phyloP scores from a whole-genome alignment of 768 basidiomycete genomes.

The Dentipellis sp. region DNA sequence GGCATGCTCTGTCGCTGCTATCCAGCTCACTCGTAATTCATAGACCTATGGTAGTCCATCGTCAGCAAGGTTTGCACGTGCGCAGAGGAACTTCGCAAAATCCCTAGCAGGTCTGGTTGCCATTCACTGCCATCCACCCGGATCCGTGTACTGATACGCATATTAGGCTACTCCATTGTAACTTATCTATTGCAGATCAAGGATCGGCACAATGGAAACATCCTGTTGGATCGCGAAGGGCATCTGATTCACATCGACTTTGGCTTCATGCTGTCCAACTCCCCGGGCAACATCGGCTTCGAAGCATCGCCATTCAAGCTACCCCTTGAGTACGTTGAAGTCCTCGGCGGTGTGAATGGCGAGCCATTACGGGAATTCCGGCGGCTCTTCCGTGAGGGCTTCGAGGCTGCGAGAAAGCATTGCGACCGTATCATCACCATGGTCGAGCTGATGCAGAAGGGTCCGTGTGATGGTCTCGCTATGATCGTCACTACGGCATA shows the following conservation, averaged over 20 bases:
- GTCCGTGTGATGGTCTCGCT: constrained; percentile 28
- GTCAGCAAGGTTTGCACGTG: constrained; percentile 79
- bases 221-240: constrained; percentile 90
- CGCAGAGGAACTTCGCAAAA: constrained; percentile 90
- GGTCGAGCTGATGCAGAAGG: constrained; percentile 98
- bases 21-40: too few relatives aligned
- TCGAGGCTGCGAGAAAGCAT: constrained; percentile 89
- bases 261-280: constrained; percentile 95
- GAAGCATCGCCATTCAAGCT: constrained; percentile 99
- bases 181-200: constrained; percentile 98
- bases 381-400: constrained; percentile 83
- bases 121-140: neutral
- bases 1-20: neutral
- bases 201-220: constrained; percentile 98
- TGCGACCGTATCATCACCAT: constrained; percentile 92
- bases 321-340: constrained; percentile 90
- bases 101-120: constrained; percentile 55
- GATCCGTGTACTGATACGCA: neutral
- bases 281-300: constrained; percentile 95
- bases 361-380: constrained; percentile 78
- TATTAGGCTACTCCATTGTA: constrained; percentile 80
- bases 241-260: constrained; percentile 97
- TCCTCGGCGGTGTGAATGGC: constrained; percentile 78
- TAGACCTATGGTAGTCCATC: constrained; percentile 88
- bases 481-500: neutral